These are phyloP conservation scores for Paecilomyces niveus DNA, from an alignment of 2,329 filamentous ascomycete genomes.

Conservation along the genomic window DNA sequence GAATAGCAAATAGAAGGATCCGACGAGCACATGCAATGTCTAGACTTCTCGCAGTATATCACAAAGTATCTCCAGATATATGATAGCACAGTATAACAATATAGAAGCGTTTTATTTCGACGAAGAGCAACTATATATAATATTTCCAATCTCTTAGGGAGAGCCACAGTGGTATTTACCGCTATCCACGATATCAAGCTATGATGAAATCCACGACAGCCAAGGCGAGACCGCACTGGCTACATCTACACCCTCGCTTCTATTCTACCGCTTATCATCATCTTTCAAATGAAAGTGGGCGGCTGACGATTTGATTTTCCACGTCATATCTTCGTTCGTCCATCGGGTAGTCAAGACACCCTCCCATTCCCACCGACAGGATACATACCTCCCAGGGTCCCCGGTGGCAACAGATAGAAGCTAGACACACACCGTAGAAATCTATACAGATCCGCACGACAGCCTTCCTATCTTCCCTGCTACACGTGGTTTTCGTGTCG, in stretches of 20 bases:
- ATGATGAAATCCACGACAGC: background rate
- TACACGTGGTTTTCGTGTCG: background rate
- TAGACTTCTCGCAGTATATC: background rate
- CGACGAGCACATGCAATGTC: background rate
- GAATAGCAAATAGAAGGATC: background rate
- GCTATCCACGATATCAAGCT: background rate
- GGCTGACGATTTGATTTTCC: background rate
- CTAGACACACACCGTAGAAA: background rate
- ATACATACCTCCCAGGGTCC: background rate
- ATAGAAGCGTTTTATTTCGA: background rate
- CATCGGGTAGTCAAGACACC: background rate
- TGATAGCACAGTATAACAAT: background rate
- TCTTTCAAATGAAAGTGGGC: background rate
- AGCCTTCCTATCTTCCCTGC: background rate
- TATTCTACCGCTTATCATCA: background rate
- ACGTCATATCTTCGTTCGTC: background rate
- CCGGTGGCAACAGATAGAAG: background rate
- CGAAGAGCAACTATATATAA: background rate
- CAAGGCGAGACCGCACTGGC: background rate
- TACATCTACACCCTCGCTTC: slow-evolving; percentile 7
- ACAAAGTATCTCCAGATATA: background rate
- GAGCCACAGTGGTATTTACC: background rate
- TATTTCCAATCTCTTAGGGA: background rate
- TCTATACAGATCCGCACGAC: background rate
- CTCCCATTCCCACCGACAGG: background rate